Conservation (phyloP, 108 stramenopile species). For the Mayamaea pseudoterrestris region DNA sequence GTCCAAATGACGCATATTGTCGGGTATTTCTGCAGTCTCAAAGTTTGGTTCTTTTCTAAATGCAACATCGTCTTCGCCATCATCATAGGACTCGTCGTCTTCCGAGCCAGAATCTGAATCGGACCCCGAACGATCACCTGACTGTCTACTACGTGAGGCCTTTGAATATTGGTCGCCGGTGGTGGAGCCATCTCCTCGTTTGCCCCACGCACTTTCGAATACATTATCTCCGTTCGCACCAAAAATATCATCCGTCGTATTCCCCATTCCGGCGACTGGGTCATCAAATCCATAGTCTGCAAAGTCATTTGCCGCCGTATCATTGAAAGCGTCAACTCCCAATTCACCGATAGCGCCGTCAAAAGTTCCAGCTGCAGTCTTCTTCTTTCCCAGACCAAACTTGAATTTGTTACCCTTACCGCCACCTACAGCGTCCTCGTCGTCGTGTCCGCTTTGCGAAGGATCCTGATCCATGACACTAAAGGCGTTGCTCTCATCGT, state of each 20-base stretch:
- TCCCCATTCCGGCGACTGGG: constrained; percentile 1
- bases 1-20: constrained; percentile 20
- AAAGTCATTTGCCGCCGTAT: neutral
- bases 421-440: neutral
- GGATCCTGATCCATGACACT: neutral
- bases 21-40: constrained; percentile 3
- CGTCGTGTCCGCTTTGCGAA: neutral
- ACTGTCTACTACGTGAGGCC: neutral
- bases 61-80: constrained; percentile 9
- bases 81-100: constrained; percentile 10
- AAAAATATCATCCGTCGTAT: constrained; percentile 1
- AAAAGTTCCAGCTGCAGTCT: neutral
- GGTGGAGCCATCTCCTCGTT: neutral
- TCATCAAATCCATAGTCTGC: constrained; percentile 5
- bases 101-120: constrained; percentile 13
- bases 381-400: constrained; percentile 1
- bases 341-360: neutral
- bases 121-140: neutral
- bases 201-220: neutral
- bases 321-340: neutral
- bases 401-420: neutral
- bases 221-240: neutral
- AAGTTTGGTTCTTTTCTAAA: neutral
- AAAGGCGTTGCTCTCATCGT: neutral
- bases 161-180: neutral